Evolutionary conservation across 2,329 filamentous ascomycete species (phyloP).

Genomic region (Didymella exigua): DNA sequence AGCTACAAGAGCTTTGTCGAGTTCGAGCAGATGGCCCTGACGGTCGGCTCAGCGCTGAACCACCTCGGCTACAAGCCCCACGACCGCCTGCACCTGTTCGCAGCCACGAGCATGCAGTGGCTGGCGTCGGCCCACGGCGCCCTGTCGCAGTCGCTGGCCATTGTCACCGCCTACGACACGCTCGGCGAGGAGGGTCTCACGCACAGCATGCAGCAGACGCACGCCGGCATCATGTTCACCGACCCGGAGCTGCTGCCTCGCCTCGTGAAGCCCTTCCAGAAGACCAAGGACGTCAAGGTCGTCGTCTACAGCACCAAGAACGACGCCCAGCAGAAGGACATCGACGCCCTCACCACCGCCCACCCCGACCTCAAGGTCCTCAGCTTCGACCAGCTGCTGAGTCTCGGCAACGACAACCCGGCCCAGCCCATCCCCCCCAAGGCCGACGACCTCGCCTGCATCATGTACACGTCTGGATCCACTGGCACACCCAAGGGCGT

Average conservation of each 20-base stretch:
- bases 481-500: constrained; percentile 91
- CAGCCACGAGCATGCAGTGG: constrained; percentile 82
- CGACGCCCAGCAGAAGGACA: constrained; percentile 58
- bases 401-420: constrained; percentile 67
- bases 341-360: constrained; percentile 60
- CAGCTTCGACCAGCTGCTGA: constrained; percentile 62
- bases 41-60: constrained; percentile 74
- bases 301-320: constrained; percentile 65
- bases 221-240: constrained; percentile 81
- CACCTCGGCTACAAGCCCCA: constrained; percentile 71
- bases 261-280: constrained; percentile 60
- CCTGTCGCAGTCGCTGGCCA: constrained; percentile 82
- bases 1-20: constrained; percentile 78
- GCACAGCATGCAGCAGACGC: constrained; percentile 83
- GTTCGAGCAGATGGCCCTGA: constrained; percentile 72
- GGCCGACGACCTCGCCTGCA: constrained; percentile 79
- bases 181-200: constrained; percentile 82
- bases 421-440: constrained; percentile 73
- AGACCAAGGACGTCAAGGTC: constrained; percentile 61
- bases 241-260: constrained; percentile 74
- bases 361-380: constrained; percentile 59
- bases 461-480: constrained; percentile 83
- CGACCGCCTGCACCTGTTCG: constrained; percentile 80
- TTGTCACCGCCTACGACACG: constrained; percentile 95
- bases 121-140: constrained; percentile 79